phyloP scores from a whole-genome alignment of 805 yeast genomes.

The Starmerella stigmatis region DNA sequence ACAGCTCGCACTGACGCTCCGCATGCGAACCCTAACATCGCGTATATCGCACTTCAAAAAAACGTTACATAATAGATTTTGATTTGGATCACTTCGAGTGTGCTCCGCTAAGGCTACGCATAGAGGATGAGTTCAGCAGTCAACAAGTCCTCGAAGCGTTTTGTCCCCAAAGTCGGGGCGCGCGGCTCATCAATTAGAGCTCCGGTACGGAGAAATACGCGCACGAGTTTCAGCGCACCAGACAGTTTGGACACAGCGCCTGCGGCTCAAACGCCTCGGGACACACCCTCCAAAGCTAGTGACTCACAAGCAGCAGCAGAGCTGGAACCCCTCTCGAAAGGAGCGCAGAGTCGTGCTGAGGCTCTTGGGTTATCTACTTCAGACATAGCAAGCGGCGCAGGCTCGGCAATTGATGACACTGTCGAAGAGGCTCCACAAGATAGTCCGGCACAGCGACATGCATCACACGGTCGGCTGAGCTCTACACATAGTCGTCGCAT shows the following conservation, averaged over 20 bases:
- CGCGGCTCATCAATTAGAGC: slow-evolving; percentile 15
- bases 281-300: too few relatives aligned
- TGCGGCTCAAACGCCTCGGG: background rate
- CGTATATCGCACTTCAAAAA: background rate
- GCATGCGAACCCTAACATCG: too few relatives aligned
- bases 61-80: background rate
- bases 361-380: background rate
- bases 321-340: too few relatives aligned
- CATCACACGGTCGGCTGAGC: too few relatives aligned
- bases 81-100: background rate
- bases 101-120: slow-evolving; percentile 3
- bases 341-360: background rate
- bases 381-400: background rate
- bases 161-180: slow-evolving; percentile 26
- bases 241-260: background rate
- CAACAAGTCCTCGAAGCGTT: slow-evolving; percentile 30
- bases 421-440: too few relatives aligned
- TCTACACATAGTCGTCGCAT: too few relatives aligned
- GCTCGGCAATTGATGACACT: slow-evolving; percentile 2
- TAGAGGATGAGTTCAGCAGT: slow-evolving; percentile 33
- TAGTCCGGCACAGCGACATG: background rate
- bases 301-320: background rate
- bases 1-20: too few relatives aligned
- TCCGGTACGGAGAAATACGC: slow-evolving; percentile 22
- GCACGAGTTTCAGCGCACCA: slow-evolving; percentile 21